Evolutionary conservation across 371 early-diverging fungal genomes (phyloP).

Genomic region (Blastocladiella emersonii): DNA sequence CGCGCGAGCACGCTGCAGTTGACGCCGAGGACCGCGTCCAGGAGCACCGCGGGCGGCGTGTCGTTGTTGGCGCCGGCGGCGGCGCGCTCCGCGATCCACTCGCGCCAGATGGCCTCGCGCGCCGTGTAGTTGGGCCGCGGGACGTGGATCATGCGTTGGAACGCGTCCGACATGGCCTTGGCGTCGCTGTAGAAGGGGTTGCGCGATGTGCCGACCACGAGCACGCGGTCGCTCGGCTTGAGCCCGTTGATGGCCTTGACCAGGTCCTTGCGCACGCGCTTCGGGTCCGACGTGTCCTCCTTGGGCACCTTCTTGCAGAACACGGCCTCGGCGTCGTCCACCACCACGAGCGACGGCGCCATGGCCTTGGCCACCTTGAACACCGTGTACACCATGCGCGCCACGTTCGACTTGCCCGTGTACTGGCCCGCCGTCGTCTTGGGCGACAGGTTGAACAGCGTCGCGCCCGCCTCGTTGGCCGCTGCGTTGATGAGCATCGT

Average conservation of each 20-base stretch:
- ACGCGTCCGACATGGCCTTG: slow-evolving; percentile 32
- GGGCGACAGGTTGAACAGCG: slow-evolving; percentile 34
- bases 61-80: not conserved
- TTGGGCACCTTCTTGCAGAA: slow-evolving; percentile 45
- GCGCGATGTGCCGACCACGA: slow-evolving; percentile 25
- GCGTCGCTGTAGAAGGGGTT: slow-evolving; percentile 41
- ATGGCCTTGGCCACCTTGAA: slow-evolving; percentile 41
- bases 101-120: slow-evolving; percentile 25
- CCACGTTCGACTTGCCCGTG: slow-evolving; percentile 27
- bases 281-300: slow-evolving; percentile 39
- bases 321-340: slow-evolving; percentile 37
- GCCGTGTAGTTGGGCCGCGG: slow-evolving; percentile 34
- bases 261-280: slow-evolving; percentile 39
- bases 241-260: slow-evolving; percentile 30
- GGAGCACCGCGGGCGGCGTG: not conserved
- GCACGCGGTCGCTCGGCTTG: slow-evolving; percentile 23
- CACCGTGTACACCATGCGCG: slow-evolving; percentile 42
- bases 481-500: slow-evolving; percentile 27
- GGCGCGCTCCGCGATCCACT: slow-evolving; percentile 19
- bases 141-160: slow-evolving; percentile 21
- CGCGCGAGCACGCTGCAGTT: slow-evolving; percentile 29
- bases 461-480: slow-evolving; percentile 30
- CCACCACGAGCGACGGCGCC: slow-evolving; percentile 32
- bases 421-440: slow-evolving; percentile 34
- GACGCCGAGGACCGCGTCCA: slow-evolving; percentile 7